A percentile compares a stretch with the other conserved stretches of the same genome.
Evolutionary conservation across 164 flowering plant genomes (phyloP).

Genomic region (Vitis amurensis): DNA sequence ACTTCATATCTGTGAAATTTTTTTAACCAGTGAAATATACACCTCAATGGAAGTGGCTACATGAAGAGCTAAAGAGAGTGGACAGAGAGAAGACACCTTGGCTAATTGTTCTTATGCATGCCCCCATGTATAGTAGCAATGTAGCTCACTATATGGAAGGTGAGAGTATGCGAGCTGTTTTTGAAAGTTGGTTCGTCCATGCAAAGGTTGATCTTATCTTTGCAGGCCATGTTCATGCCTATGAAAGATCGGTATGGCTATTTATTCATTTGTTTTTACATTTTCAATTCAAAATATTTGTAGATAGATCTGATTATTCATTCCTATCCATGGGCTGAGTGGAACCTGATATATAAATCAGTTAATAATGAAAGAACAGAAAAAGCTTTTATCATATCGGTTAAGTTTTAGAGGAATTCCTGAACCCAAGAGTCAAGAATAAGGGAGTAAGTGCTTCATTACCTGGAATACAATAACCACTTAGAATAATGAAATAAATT

Average conservation of each 20-base stretch:
- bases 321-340: no score
- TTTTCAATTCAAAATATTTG: no score
- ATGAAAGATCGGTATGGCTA: conserved; percentile 88
- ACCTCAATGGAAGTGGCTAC: conserved; percentile 81
- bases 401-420: no score
- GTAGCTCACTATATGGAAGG: conserved; percentile 93
- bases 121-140: conserved; percentile 82
- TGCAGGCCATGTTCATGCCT: conserved; percentile 98
- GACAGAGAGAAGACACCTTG: conserved; percentile 94
- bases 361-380: no score
- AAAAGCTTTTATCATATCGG: no score
- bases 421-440: no score
- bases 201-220: conserved; percentile 82
- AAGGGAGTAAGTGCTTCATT: no score
- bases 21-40: conserved; percentile 77
- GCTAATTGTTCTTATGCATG: conserved; percentile 95
- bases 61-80: conserved; percentile 60
- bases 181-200: conserved; percentile 69
- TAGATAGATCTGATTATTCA: no score
- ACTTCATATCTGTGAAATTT: conserved; percentile 4
- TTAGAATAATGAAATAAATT: no score
- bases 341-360: no score
- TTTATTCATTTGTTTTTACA: not conserved
- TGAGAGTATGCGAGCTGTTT: conserved; percentile 82
- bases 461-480: no score